Evolutionary conservation across 345 rosid genomes (phyloP).

Genomic region (Eucalyptus polyanthemos): DNA sequence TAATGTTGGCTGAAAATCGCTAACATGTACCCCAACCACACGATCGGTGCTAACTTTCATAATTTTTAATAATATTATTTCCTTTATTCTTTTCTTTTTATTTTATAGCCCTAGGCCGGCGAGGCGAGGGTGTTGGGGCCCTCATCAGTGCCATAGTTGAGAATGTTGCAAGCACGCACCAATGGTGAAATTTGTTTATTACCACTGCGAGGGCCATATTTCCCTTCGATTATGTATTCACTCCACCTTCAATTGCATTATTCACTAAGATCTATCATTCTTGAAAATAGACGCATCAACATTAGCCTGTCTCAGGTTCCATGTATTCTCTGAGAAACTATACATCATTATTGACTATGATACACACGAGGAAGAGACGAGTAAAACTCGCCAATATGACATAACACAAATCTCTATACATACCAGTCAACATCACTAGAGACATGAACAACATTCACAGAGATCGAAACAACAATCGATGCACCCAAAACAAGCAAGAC

Average conservation of each 20-base stretch:
- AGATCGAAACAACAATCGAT: conserved; percentile 46
- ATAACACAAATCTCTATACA: not conserved
- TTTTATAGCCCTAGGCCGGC: no score
- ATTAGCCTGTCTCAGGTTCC: not conserved
- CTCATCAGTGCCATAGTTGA: not conserved
- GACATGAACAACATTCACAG: not conserved
- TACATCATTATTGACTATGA: not conserved
- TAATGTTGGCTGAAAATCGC: accelerated
- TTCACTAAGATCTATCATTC: not conserved
- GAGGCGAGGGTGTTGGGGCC: accelerated
- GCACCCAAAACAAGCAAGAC: conserved; percentile 67
- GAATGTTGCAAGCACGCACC: not conserved
- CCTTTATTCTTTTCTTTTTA: no score
- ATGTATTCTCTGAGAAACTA: not conserved
- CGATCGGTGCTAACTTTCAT: accelerated
- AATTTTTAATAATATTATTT: not conserved
- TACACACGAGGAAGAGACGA: not conserved
- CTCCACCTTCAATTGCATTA: not conserved
- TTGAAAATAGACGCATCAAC: not conserved
- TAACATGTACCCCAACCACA: accelerated
- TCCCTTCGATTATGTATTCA: not conserved
- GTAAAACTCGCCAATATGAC: not conserved
- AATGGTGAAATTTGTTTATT: not conserved
- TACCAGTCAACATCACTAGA: not conserved
- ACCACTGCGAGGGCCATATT: not conserved